Percentiles rank a stretch among this genome's conserved stretches.
These are phyloP conservation scores for Borovskyia barvae DNA, from an alignment of 208 protist species.

Conservation along the genomic window DNA sequence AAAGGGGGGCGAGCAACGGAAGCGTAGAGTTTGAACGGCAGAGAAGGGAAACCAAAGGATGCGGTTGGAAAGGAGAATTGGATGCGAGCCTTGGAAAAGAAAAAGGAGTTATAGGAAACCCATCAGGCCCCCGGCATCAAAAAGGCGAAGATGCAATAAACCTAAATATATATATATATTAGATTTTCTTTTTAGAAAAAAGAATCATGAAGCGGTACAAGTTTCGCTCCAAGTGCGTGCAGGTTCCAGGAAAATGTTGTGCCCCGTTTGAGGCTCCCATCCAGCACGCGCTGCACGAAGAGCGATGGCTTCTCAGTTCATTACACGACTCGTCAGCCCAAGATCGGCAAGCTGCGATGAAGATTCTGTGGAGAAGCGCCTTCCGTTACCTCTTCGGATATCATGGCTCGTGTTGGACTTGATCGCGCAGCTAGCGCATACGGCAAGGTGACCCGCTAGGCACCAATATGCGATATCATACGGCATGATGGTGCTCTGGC, in stretches of 20 bases:
- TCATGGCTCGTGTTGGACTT: not conserved
- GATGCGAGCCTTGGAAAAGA: too few species aligned
- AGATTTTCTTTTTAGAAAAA: constrained; percentile 3
- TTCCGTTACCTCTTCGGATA: not conserved
- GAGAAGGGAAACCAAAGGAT: too few species aligned
- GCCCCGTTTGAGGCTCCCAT: too few species aligned
- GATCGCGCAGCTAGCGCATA: constrained; percentile 34
- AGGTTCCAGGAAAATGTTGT: too few species aligned
- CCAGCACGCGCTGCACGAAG: too few species aligned
- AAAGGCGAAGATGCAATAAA: constrained; percentile 14
- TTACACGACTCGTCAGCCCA: not conserved
- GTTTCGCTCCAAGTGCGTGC: too few species aligned
- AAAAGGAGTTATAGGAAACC: constrained; percentile 2
- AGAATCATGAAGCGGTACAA: constrained; percentile 1
- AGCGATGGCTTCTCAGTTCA: too few species aligned
- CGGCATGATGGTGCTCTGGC: constrained; percentile 15
- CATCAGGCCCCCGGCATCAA: constrained; percentile 6
- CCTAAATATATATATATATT: not conserved
- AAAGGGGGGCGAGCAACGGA: too few species aligned
- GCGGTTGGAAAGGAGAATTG: too few species aligned
- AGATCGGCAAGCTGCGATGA: not conserved
- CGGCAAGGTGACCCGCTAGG: constrained; percentile 25
- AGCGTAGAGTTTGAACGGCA: too few species aligned
- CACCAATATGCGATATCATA: constrained; percentile 46
- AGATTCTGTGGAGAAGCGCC: not conserved